Base-by-base conservation (phyloP, 176 grass and related monocot species). In the Cenchrus purpureus region DNA sequence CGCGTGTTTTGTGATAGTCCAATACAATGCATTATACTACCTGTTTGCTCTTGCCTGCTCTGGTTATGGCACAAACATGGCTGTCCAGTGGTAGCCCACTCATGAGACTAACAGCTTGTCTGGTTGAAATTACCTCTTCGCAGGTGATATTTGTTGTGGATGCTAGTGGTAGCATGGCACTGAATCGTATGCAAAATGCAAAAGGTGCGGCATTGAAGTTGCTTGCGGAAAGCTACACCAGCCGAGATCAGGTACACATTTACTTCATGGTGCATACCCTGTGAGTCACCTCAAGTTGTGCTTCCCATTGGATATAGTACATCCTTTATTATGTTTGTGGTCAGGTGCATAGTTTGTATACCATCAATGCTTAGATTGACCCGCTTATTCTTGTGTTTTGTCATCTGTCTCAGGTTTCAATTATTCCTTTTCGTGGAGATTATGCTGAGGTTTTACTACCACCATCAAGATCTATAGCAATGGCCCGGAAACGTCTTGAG, bases 151-250 rank as follows among this genome's bases (percentile, higher is more conserved):
- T 98, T 88, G 87, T 98, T 76, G 96, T 98, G 81, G 93, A 98
- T 71, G 96, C 96, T 78, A 98, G 96, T 94, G 96, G 96, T 77
- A 98, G 96, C 88, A 98, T 98, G 96, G 96, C 96, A 57, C 82
- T 98, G 65, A 98, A 98, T 65, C 96, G 96, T 56, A 98, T 98
- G 96, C 96, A 98, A 78, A 98, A 98, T 81, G 96, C 96, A 19
- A 98, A 98, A 95, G 96, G 96, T 79, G 96, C 93, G 1, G 96
- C 93, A 31, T 46, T 98, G 34, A 94, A 98, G 82, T 89, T 98
- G 79, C 91, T 98, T 67, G 96, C 96, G 77, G 96, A 98, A 92
- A 98, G 96, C 82, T 98, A 98, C 84, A 98, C 93, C 52, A 92
- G 93, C 86, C 95, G 96, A 89, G 96, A 98, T 90, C 93, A 98